Evolutionary conservation across 192 early-diverging fungal species (phyloP).

Genomic region (Globomyces pollinis-pini): DNA sequence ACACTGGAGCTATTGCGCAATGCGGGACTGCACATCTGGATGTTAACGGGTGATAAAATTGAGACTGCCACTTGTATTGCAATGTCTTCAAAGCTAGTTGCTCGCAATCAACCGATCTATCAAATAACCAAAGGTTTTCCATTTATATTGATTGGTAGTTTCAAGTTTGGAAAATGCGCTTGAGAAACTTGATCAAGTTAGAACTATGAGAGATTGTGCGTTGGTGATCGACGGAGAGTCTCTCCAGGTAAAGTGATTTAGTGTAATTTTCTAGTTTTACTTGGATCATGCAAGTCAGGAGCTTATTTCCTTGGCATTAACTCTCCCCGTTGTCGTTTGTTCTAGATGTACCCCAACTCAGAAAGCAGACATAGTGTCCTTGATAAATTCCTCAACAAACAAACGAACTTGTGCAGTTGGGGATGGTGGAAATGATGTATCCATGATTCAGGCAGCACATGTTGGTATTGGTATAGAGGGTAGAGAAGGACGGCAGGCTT

Average conservation of each 20-base stretch:
- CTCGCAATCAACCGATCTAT: slow-evolving; percentile 79
- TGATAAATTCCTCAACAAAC: slow-evolving; percentile 68
- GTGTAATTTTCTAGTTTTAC: too few species aligned
- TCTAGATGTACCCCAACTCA: slow-evolving; percentile 96
- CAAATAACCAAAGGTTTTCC: slow-evolving; percentile 65
- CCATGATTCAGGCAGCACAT: slow-evolving; percentile 94
- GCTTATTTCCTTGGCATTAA: slow-evolving; percentile 69
- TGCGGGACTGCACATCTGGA: slow-evolving; percentile 91
- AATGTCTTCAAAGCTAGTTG: slow-evolving; percentile 81
- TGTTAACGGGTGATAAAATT: slow-evolving; percentile 97
- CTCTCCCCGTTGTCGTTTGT: slow-evolving; percentile 81
- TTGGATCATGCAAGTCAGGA: slow-evolving; percentile 67
- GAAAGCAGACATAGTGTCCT: slow-evolving; percentile 81
- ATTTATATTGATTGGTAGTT: slow-evolving; percentile 23
- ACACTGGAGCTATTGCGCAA: slow-evolving; percentile 85
- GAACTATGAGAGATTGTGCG: slow-evolving; percentile 64
- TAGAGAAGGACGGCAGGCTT: slow-evolving; percentile 92
- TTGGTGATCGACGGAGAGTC: slow-evolving; percentile 92
- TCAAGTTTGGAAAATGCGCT: slow-evolving; percentile 37
- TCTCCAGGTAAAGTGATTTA: too few species aligned
- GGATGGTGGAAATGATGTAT: slow-evolving; percentile 96
- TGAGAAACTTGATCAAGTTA: slow-evolving; percentile 68
- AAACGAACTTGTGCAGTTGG: slow-evolving; percentile 83
- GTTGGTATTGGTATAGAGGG: slow-evolving; percentile 97
- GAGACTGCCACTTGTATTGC: slow-evolving; percentile 96